These are phyloP conservation scores for Vigna unguiculata DNA, from an alignment of 306 rosid genomes.

Conservation along the genomic window DNA sequence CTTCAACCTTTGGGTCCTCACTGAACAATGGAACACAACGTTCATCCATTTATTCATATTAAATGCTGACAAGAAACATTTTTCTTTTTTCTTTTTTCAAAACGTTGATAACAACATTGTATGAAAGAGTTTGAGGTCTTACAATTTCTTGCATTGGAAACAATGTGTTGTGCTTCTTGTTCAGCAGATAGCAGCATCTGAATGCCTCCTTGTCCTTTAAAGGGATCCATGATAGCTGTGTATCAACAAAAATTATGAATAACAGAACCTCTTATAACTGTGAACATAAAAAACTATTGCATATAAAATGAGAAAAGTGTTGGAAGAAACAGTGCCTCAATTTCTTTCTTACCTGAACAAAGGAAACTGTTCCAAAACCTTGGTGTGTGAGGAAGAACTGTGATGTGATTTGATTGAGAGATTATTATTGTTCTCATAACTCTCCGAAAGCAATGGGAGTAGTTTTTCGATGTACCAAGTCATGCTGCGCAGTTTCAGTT, in stretches of 20 bases:
- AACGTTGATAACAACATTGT: background rate
- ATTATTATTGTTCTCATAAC: conserved; percentile 17
- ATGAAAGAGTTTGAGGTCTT: conserved; percentile 9
- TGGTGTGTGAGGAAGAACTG: conserved; percentile 19
- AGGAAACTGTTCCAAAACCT: conserved; percentile 20
- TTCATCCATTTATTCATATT: conserved; percentile 12
- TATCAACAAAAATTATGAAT: conserved; percentile 27
- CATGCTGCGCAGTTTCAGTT: conserved; percentile 44
- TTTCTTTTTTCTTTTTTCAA: too few relatives aligned
- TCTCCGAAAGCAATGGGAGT: conserved; percentile 36
- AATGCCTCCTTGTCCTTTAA: conserved; percentile 88
- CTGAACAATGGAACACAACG: conserved; percentile 47
- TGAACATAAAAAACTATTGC: background rate
- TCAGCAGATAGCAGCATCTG: conserved; percentile 86
- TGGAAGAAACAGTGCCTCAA: conserved; percentile 13
- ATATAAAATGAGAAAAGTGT: conserved; percentile 3
- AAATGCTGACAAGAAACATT: background rate
- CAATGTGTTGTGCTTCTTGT: conserved; percentile 83
- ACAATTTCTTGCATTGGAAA: conserved; percentile 78
- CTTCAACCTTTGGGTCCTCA: conserved; percentile 68
- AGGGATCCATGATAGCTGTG: conserved; percentile 65
- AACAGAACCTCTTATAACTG: background rate
- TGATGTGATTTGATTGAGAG: conserved; percentile 32
- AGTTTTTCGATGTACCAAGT: conserved; percentile 46
- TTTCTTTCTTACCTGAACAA: conserved; percentile 43